Percentiles rank a stretch among this genome's conserved stretches.
Conservation (phyloP, 2,329 filamentous ascomycete species). For the Talaromyces amestolkiae region DNA sequence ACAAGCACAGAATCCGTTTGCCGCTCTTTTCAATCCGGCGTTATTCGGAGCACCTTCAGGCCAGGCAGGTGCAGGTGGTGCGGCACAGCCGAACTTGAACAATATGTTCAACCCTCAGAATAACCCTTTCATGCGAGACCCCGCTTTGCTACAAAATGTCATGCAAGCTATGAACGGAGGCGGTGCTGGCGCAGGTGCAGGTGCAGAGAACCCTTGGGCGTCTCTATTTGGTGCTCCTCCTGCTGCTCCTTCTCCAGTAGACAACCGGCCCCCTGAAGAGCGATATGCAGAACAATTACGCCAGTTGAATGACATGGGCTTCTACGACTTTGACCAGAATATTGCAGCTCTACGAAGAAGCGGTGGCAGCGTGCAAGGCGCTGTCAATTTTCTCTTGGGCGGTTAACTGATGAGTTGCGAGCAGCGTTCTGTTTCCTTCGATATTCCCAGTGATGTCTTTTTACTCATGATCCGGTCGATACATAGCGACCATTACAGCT, state of each 20-base stretch:
- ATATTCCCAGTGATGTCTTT: neutral
- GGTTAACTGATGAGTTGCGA: slow-evolving; percentile 21
- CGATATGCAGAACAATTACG: slow-evolving; percentile 84
- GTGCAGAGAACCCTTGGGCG: slow-evolving; percentile 42
- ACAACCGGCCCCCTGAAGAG: slow-evolving; percentile 90
- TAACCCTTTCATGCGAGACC: slow-evolving; percentile 60
- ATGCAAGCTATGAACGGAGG: slow-evolving; percentile 51
- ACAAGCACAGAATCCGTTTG: slow-evolving; percentile 62
- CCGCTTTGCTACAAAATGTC: slow-evolving; percentile 57
- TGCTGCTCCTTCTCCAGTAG: slow-evolving; percentile 52
- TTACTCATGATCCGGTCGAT: neutral
- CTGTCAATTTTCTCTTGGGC: slow-evolving; percentile 42
- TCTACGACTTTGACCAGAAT: slow-evolving; percentile 94
- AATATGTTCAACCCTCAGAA: slow-evolving; percentile 46
- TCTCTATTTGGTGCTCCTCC: slow-evolving; percentile 54
- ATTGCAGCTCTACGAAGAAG: slow-evolving; percentile 81
- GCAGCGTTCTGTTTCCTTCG: neutral
- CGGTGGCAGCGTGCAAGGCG: slow-evolving; percentile 91
- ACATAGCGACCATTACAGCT: neutral
- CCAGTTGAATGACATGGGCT: slow-evolving; percentile 98
- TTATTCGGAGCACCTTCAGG: slow-evolving; percentile 32
- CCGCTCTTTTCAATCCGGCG: slow-evolving; percentile 58
- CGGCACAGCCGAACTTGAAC: slow-evolving; percentile 37
- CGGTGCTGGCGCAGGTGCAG: slow-evolving; percentile 22
- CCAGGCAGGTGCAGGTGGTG: slow-evolving; percentile 26